Evolutionary conservation across 768 basidiomycete species (phyloP), one percentile per base, ranked within the genome.

Genomic region (Hemileccinum rubropunctum): DNA sequence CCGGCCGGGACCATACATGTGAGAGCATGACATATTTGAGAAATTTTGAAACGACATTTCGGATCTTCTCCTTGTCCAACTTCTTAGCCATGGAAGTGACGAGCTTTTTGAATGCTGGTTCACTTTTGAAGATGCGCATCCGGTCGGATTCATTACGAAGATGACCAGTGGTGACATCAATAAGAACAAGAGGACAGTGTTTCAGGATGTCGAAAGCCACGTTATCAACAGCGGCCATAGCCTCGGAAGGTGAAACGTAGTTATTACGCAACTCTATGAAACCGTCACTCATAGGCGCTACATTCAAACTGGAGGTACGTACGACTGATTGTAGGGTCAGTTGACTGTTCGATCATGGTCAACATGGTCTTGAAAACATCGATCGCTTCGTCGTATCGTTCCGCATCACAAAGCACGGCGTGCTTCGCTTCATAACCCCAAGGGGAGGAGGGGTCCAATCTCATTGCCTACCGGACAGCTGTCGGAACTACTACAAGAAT

Each of bases 1-100:
- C 27, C 18, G 36, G 45, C 4, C 30, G 37, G 20, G 46, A 32
- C 57, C 57, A 58, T 6, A 50, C 45, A 13, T 58, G 57, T 10
- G 57, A 58, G 3, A 58, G 26, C 18, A 41, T 52, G 27, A 52
- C 50, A 27, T 52, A 58, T 41, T 37, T 30, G 12, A 58, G 49
- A 15, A 50, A 58, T n/a, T 27, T 12, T 15, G 6, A 42, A 20
- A 45, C 42, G 6, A 52, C 54, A 9, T 6, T 15, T 13, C 6
- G 39, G 26, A 58, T 50, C 3, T 32, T 42, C 20, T 13, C 4
- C 14, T 38, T 20, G 38, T 58, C 55, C 33, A 53, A 23, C 9
- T 30, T 13, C 21, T 32, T 44, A 4, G 46, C 38, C 45, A 50
- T 50, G n/a, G 56, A 58, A 5, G 48, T 48, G n/a, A 58, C 2